Evolutionary conservation across 1,284 basidiomycete genomes (phyloP), one percentile per base, ranked within the genome.

Genomic region (Trametes polyzona): DNA sequence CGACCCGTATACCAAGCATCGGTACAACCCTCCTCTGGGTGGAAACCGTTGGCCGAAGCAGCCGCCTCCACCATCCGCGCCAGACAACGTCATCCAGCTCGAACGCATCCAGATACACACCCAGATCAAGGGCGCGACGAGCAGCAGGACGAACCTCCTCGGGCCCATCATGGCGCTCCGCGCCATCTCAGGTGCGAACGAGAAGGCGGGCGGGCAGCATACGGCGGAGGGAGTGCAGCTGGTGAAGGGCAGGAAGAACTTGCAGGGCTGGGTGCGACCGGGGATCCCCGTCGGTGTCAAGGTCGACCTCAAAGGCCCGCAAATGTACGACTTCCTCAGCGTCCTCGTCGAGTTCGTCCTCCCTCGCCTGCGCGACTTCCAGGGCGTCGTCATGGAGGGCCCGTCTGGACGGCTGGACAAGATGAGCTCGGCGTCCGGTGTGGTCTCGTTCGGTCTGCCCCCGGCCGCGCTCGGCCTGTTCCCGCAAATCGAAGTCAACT

Each of bases 261-360:
- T 94, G 21, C 90, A 92, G 12, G 88, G 90, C 0, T 98, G 95
- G 91, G 83, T 96, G 33, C 83, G 96, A 27, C 85, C 86, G 0
- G 92, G 92, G 23, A 77, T 93, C 65, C 94, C 96, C 0, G 78
- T 92, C 27, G 93, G 94, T 55, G 93, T 86, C 62, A 95, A 95
- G 76, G 95, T 98, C 60, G 91, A 93, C 67, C 76, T 99, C 64
- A 87, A 86, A 67, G 96, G 95, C 9, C 88, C 91, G 47, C 85
- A 88, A 61, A 98, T 98, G 90, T 98, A 94, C 78, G 90, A 95
- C 67, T 98, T 99, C 74, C 77, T 99, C 58, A 87, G 89, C 60
- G 87, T 86, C 7, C 84, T 99, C 64, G 86, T 88, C 66, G 95
- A 98, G 67, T 98, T 98, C 71, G 96, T 99, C 49, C 79, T 98